Conservation (phyloP, 345 rosid species). For the Zanthoxylum bungeanum region DNA sequence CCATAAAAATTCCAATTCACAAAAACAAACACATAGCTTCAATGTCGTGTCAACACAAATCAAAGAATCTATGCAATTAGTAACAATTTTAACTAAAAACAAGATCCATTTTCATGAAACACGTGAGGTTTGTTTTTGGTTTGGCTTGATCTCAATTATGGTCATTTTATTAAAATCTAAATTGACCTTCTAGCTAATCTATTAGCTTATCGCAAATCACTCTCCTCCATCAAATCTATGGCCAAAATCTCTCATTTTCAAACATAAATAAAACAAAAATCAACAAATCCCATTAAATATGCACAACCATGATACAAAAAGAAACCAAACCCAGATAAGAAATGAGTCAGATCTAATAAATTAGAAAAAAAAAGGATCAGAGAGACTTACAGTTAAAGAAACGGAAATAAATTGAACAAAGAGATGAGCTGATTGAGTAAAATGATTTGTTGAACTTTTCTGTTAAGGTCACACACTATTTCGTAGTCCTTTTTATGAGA, state of each 20-base stretch:
- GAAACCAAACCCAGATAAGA: not conserved
- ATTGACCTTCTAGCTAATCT: not conserved
- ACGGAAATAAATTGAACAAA: not conserved
- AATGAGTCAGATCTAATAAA: conserved; percentile 12
- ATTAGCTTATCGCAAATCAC: not conserved
- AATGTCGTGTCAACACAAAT: not conserved
- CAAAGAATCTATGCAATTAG: not conserved
- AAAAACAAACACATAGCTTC: too few relatives aligned
- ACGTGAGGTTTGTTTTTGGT: not conserved
- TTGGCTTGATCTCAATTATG: not conserved
- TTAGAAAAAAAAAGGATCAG: not conserved
- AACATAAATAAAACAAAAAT: not conserved
- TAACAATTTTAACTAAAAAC: not conserved
- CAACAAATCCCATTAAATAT: conserved; percentile 6
- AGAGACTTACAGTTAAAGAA: conserved; percentile 18
- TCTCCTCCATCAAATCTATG: too few relatives aligned
- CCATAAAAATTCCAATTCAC: too few relatives aligned
- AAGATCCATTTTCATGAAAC: not conserved
- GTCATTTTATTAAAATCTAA: not conserved
- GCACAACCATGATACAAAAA: not conserved
- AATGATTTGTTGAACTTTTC: not conserved
- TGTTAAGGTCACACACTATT: not conserved
- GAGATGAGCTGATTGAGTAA: not conserved
- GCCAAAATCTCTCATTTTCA: not conserved
- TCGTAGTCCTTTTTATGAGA: too few relatives aligned